phyloP scores from a whole-genome alignment of 2,329 filamentous ascomycete genomes.

The Cladobotryum mycophilum region DNA sequence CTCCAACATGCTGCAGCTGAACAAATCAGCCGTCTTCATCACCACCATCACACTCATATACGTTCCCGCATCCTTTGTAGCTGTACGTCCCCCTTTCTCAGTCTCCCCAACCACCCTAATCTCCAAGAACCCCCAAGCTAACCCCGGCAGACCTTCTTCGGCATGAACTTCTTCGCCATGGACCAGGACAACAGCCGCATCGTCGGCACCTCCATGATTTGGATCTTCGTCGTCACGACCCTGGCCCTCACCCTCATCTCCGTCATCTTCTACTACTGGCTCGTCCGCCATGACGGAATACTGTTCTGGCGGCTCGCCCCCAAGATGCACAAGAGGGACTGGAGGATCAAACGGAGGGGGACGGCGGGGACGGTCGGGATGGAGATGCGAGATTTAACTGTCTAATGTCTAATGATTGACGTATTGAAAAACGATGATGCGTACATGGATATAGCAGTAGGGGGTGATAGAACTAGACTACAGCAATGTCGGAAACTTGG shows the following conservation, averaged over 20 bases:
- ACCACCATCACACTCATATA: conserved; percentile 25
- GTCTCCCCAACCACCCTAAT: not conserved
- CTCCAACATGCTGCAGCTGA: conserved; percentile 24
- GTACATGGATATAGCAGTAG: no score
- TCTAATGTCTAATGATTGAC: no score
- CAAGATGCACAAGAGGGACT: conserved; percentile 11
- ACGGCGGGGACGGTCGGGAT: not conserved
- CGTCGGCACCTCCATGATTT: conserved; percentile 29
- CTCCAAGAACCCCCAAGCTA: no score
- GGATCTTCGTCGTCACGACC: conserved; percentile 31
- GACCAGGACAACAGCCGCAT: conserved; percentile 23
- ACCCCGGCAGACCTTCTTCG: conserved; percentile 28
- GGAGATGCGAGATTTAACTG: not conserved
- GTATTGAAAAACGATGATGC: not conserved
- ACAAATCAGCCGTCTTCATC: conserved; percentile 27
- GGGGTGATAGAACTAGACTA: no score
- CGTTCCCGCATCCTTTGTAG: conserved; percentile 30
- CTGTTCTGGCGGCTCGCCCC: conserved; percentile 18
- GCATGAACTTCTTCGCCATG: conserved; percentile 35
- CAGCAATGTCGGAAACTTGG: no score
- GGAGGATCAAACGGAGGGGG: not conserved
- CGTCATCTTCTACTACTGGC: conserved; percentile 25
- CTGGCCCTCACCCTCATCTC: conserved; percentile 25
- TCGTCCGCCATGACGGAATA: conserved; percentile 19
- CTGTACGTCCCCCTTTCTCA: conserved; percentile 20